Base-by-base conservation (phyloP, 305 asterid species). In the Caryopteris hybrid region DNA sequence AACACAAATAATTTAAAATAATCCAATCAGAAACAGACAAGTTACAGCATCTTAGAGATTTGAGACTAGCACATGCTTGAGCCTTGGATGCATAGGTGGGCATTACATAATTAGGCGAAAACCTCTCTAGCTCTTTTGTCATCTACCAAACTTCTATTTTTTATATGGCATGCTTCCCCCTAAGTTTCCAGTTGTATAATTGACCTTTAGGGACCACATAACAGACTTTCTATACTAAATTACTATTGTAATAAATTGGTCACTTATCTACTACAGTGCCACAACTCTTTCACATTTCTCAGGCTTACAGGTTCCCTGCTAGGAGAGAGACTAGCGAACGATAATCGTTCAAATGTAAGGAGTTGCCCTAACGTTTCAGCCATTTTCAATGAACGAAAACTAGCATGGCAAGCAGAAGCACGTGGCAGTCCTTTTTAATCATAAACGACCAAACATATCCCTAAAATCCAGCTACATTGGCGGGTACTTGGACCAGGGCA, bases 21-120 rank as follows among this genome's bases (percentile, higher is more conserved):
- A 72, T 74, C 46, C 73, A 58, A 59, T 29, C 31, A 74, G n/a
- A 25, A 50, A 65, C 63, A 57, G 79, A 80, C 78, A 76, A 76
- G 62, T 64, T 54, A 70, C 46, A 73, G 72, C 60, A 68, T 55
- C 73, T 64, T 74, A 69, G 83, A 81, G 80, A 79, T 83, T 78
- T 63, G 84, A 75, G 78, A 66, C 69, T 55, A 60, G 76, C 84
- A 81, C 96, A 88, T 88, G 89, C 78, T 79, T 48, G 47, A 57
- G 68, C 38, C 52, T 34, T 55, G 53, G 81, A 65, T 60, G 75
- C 78, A 72, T 78, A 68, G 59, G 45, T 76, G 84, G 84, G 66
- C 76, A 67, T 39, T 61, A 69, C 71, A 69, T 45, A 73, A 73
- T 69, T 23, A 77, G 84, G 80, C 65, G n/a, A 74, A 66, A 76